Conservation (phyloP, 257 asterid genomes). For the Echites panduratus region DNA sequence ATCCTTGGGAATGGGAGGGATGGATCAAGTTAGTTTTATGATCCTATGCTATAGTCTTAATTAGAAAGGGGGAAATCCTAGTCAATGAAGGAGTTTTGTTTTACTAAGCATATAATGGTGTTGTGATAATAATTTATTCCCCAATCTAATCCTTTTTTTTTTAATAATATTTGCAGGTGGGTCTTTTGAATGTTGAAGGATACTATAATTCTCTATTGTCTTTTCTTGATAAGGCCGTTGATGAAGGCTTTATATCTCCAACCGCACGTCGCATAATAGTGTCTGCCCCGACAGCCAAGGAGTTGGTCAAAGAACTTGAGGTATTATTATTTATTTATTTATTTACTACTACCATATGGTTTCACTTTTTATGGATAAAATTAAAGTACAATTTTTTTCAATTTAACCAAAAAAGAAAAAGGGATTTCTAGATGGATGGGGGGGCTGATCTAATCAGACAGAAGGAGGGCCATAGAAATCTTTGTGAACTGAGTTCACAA, state of each 20-base stretch:
- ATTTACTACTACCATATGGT: too few relatives aligned
- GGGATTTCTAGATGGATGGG: too few relatives aligned
- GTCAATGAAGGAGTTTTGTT: conserved; percentile 11
- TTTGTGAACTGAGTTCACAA: too few relatives aligned
- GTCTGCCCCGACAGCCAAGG: conserved; percentile 80
- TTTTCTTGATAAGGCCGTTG: conserved; percentile 75
- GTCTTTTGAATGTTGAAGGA: conserved; percentile 90
- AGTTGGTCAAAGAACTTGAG: conserved; percentile 74
- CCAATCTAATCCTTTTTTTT: conserved; percentile 9
- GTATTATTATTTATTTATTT: too few relatives aligned
- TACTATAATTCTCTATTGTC: conserved; percentile 69
- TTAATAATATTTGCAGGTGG: conserved; percentile 52
- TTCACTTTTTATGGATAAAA: not conserved
- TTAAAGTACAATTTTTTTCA: too few relatives aligned
- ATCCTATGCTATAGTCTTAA: too few relatives aligned
- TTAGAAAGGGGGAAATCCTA: conserved; percentile 7
- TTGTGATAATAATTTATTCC: not conserved
- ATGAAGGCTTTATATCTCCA: conserved; percentile 94
- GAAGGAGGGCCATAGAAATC: too few relatives aligned
- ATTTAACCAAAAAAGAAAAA: too few relatives aligned
- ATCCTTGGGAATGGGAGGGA: too few relatives aligned
- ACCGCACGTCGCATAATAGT: conserved; percentile 86
- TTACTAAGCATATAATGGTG: too few relatives aligned
- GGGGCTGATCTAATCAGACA: too few relatives aligned
- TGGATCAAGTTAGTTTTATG: too few relatives aligned